Percentiles rank a stretch among this genome's conserved stretches.
These are phyloP conservation scores for Annona cherimola DNA, from an alignment of 164 flowering plant species.

Conservation along the genomic window DNA sequence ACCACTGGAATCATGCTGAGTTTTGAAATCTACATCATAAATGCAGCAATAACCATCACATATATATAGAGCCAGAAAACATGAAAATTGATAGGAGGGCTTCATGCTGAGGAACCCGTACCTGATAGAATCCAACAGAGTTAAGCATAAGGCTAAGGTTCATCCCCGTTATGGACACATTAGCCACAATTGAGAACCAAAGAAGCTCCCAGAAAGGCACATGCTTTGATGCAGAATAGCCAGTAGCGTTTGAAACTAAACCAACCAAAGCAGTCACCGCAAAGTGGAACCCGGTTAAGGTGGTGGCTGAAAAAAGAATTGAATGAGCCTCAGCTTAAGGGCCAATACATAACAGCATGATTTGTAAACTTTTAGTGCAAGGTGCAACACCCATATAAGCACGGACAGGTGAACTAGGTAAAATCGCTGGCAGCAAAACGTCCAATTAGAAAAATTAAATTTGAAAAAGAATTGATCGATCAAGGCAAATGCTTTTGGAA, in stretches of 20 bases:
- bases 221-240: slow-evolving; percentile 72
- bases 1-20: slow-evolving; percentile 71
- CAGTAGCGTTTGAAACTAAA: slow-evolving; percentile 72
- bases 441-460: too few relatives aligned
- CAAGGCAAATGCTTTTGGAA: background rate
- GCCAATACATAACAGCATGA: background rate
- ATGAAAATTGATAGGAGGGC: background rate
- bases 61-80: background rate
- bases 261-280: slow-evolving; percentile 86
- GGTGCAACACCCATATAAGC: background rate
- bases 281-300: slow-evolving; percentile 90
- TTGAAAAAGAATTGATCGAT: background rate
- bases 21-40: slow-evolving; percentile 64
- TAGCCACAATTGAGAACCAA: slow-evolving; percentile 94
- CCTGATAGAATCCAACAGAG: slow-evolving; percentile 69
- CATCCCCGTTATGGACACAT: slow-evolving; percentile 86
- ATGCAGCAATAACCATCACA: background rate
- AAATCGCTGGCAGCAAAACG: too few relatives aligned
- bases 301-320: slow-evolving; percentile 45
- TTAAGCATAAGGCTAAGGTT: slow-evolving; percentile 71
- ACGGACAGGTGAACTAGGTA: background rate
- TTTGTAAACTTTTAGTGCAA: background rate
- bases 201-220: slow-evolving; percentile 93
- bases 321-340: background rate
- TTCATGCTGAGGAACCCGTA: slow-evolving; percentile 10